Evolutionary conservation across 192 early-diverging fungal species (phyloP).

Genomic region (Coemansia sp.): DNA sequence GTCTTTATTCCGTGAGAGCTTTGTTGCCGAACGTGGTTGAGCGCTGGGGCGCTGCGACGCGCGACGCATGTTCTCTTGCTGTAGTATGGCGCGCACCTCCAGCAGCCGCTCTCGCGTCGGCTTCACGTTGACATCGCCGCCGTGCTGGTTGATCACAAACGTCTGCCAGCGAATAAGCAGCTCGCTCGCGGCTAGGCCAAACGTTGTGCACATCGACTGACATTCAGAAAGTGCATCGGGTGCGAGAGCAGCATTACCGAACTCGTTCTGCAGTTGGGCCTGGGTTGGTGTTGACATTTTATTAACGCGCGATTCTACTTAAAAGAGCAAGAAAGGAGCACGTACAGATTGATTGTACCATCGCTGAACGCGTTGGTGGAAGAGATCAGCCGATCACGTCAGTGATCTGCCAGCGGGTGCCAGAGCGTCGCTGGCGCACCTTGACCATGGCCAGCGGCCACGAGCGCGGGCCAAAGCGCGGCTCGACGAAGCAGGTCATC

Average conservation of each 20-base stretch:
- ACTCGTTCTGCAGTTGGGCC: constrained; percentile 35
- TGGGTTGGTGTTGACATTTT: constrained; percentile 24
- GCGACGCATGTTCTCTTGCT: constrained; percentile 39
- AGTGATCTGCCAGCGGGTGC: constrained; percentile 65
- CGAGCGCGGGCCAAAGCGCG: constrained; percentile 68
- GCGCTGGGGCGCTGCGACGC: constrained; percentile 27
- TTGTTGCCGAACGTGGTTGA: constrained; percentile 16
- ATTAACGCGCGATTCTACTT: not conserved
- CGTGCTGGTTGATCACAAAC: constrained; percentile 41
- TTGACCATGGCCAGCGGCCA: constrained; percentile 70
- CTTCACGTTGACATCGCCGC: constrained; percentile 28
- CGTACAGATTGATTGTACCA: not conserved
- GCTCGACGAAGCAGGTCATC: constrained; percentile 60
- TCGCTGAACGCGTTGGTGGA: constrained; percentile 2
- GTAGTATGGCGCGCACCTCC: constrained; percentile 28
- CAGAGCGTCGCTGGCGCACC: constrained; percentile 60
- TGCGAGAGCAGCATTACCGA: constrained; percentile 33
- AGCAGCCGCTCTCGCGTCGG: constrained; percentile 51
- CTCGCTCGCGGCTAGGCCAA: constrained; percentile 34
- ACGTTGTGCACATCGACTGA: constrained; percentile 47
- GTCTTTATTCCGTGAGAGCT: constrained; percentile 43
- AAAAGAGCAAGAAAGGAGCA: not conserved
- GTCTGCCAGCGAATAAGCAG: constrained; percentile 53
- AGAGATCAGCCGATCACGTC: constrained; percentile 42
- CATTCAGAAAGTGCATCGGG: constrained; percentile 41